Base-by-base conservation (phyloP, 306 rosid genomes). In the Trichosanthes truncata region DNA sequence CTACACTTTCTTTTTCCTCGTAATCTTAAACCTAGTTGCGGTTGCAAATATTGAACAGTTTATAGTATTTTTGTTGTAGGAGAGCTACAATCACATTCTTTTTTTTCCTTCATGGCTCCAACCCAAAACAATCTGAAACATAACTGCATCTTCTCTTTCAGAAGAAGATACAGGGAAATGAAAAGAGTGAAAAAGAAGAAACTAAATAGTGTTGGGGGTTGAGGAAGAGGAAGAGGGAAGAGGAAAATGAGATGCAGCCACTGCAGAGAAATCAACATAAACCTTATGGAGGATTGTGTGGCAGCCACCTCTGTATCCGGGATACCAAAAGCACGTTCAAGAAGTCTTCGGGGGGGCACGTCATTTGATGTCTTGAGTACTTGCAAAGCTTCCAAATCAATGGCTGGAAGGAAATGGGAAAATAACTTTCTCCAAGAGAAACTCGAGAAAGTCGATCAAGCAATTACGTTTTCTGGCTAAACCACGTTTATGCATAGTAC, bases 401-500 rank as follows among this genome's bases (percentile, higher is more conserved):
- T 51, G 62, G 76, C 46, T 15, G 62, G 65, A 49, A 68, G 68
- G 77, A 79, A 79, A 52, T 33, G 82, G 78, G 49, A 78, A 71
- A 62, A 78, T 36, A 67, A 26, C 67, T 45, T 79, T 79, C 77
- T 68, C 67, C 55, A 21, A 68, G 65, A 79, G 65, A 31, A 43
- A 78, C 79, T 55, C 33, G 49, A 25, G 65, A 76, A 52, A 60
- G 72, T 77, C 56, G 45, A 56, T 56, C 40, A 6, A 51, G 45
- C 78, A 74, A 74, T 49, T 76, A 21, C 35, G 65, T 26, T 35
- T 41, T 60, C 84, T 35, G 71, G 79, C 85, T 79, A 6, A 43
- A 67, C 86, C 80, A 57, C n/a, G 57, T 81, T 79, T 84, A 90
- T 23, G 94, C 94, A 62, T 88, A 87, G 76, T 90, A 90, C 90